Evolutionary conservation across 2,329 filamentous ascomycete species (phyloP).

Genomic region (Fusarium sp.): DNA sequence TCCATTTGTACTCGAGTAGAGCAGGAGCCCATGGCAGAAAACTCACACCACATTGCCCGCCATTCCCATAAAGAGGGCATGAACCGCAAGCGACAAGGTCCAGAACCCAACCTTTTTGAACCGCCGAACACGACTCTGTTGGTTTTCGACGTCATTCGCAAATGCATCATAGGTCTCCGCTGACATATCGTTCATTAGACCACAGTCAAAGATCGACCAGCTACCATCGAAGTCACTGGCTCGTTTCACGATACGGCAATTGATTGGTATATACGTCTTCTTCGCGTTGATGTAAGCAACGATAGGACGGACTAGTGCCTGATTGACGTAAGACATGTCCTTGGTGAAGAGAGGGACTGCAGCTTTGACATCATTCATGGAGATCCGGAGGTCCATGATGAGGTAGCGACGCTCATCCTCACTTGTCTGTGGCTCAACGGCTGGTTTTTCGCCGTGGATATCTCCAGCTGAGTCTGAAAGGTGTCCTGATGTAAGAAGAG

Average conservation of each 20-base stretch:
- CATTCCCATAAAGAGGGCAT: slow-evolving; percentile 94
- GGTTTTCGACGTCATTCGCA: slow-evolving; percentile 87
- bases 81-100: slow-evolving; percentile 90
- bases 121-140: slow-evolving; percentile 83
- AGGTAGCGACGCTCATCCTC: slow-evolving; percentile 79
- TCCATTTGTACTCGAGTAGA: slow-evolving; percentile 12
- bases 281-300: slow-evolving; percentile 98
- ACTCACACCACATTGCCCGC: slow-evolving; percentile 76
- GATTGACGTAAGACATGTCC: slow-evolving; percentile 94
- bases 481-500: slow-evolving; percentile 46
- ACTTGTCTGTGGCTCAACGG: slow-evolving; percentile 8
- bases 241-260: slow-evolving; percentile 92
- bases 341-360: slow-evolving; percentile 91
- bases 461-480: slow-evolving; percentile 44
- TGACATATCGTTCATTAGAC: slow-evolving; percentile 91
- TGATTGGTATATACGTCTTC: slow-evolving; percentile 93
- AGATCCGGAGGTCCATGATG: slow-evolving; percentile 93
- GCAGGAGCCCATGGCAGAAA: neutral
- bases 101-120: slow-evolving; percentile 97
- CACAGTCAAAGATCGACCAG: slow-evolving; percentile 94
- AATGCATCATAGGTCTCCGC: slow-evolving; percentile 96
- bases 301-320: slow-evolving; percentile 92
- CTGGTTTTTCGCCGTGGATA: slow-evolving; percentile 5
- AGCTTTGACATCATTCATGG: slow-evolving; percentile 94
- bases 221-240: slow-evolving; percentile 90